phyloP scores from a whole-genome alignment of 2,329 filamentous ascomycete genomes.

The Volutella citrinella region DNA sequence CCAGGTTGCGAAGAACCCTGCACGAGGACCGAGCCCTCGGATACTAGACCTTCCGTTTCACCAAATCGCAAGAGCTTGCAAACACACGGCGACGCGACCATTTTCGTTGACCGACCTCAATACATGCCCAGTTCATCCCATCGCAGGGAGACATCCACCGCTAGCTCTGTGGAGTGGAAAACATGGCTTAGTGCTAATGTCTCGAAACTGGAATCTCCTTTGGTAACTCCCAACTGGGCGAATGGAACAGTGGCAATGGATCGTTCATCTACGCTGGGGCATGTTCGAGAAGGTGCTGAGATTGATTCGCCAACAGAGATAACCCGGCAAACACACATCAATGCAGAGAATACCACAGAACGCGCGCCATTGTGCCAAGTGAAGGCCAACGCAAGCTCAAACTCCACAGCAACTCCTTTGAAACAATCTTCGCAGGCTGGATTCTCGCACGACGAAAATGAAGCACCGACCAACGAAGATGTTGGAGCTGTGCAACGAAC shows the following conservation, averaged over 20 bases:
- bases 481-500: neutral
- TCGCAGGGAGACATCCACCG: slow-evolving; percentile 37
- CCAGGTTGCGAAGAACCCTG: too few species aligned
- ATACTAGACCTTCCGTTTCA: too few species aligned
- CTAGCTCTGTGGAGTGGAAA: slow-evolving; percentile 54
- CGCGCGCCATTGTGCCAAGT: slow-evolving; percentile 13
- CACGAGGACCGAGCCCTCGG: too few species aligned
- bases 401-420: neutral
- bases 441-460: slow-evolving; percentile 17
- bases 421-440: too few species aligned
- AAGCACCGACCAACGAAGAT: too few species aligned
- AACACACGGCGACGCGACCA: slow-evolving; percentile 11
- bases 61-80: too few species aligned
- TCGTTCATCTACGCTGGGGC: slow-evolving; percentile 27
- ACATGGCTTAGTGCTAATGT: slow-evolving; percentile 51
- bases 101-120: slow-evolving; percentile 2
- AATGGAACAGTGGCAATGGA: slow-evolving; percentile 3
- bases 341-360: neutral
- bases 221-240: slow-evolving; percentile 10
- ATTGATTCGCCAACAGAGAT: slow-evolving; percentile 36
- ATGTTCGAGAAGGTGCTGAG: slow-evolving; percentile 49
- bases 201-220: slow-evolving; percentile 40
- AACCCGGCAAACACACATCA: neutral
- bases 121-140: slow-evolving; percentile 23
- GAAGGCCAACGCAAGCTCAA: slow-evolving; percentile 9